Base-by-base conservation (phyloP, 2,329 filamentous ascomycete species). In the Leptographium flavum region DNA sequence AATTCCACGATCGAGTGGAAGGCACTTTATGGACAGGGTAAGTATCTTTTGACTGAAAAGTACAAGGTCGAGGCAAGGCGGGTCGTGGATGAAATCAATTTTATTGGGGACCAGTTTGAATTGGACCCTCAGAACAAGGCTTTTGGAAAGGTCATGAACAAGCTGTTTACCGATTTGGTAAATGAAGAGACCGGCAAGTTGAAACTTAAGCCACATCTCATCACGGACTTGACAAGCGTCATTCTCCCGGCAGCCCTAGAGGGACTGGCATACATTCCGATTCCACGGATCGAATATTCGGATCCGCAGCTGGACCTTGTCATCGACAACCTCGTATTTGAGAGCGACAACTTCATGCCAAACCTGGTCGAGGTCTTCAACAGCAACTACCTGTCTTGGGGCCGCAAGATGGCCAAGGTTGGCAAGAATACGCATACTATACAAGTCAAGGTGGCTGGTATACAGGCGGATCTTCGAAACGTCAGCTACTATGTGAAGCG, bases 321-420 rank as follows among this genome's bases (percentile, higher is more conserved):
- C 41, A 76, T 98, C 38, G 92, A 98, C 69, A 98, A 98, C 62
- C 69, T 98, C 11, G 83, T 95, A 39, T 75, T 98, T 43, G 92
- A 98, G 67, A 88, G 86, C 53, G 88, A 96, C 69, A 98, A 98
- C 66, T 79, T 98, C 55, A 87, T 88, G 66, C 92, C 92, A 51
- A 98, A 98, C 56, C 73, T 90, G 5, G 63, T 94, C 33, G 90
- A 98, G 62, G 73, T 96, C 50, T 76, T 80, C 48, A 92, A 79
- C 59, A 88, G 96, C 67, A 92, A 96, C 69, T 93, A 92, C 69
- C 87, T 88, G 76, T 81, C 85, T 54, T 94, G 84, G 80, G 92
- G 90, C 32, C 87, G 92, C 59, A 95, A 93, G 79, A 81, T 81
- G 60, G 73, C 87, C 55, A 94, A 92, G 77, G 81, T 80, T 59